phyloP scores from a whole-genome alignment of 2,329 filamentous ascomycete genomes.

The Cordyceps farinosa region DNA sequence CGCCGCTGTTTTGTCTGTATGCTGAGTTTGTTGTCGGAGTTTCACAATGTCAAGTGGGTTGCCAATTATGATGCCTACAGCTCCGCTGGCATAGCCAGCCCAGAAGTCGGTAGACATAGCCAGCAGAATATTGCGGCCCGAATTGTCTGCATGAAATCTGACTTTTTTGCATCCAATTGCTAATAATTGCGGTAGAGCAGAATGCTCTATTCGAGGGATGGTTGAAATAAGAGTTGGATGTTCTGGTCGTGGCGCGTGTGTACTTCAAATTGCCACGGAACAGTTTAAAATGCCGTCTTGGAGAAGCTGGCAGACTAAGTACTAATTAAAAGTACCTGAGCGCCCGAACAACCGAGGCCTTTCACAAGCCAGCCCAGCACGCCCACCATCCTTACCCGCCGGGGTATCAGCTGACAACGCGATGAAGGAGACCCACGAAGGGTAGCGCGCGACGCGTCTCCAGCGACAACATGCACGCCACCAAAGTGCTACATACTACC shows the following conservation, averaged over 20 bases:
- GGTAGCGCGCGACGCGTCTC: constrained; percentile 5
- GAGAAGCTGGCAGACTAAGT: too few species aligned
- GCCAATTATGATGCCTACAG: constrained; percentile 79
- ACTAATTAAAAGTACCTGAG: too few species aligned
- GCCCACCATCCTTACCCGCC: too few species aligned
- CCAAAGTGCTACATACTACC: background rate
- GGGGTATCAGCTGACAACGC: background rate
- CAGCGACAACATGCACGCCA: background rate
- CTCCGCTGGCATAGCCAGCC: constrained; percentile 87
- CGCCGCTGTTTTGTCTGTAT: constrained; percentile 19
- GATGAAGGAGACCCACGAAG: background rate
- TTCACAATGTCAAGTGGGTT: constrained; percentile 73
- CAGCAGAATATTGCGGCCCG: background rate
- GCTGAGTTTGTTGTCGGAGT: constrained; percentile 64
- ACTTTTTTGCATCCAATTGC: background rate
- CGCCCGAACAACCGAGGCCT: too few species aligned
- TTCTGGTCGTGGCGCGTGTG: background rate
- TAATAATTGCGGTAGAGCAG: background rate
- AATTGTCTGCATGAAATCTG: background rate
- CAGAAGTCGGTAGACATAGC: constrained; percentile 85
- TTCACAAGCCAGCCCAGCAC: background rate
- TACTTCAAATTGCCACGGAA: too few species aligned
- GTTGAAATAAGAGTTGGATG: background rate
- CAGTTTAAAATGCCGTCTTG: too few species aligned
- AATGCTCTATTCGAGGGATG: background rate